Conservation (phyloP, 2,329 filamentous ascomycete species). For the Drechslera avenae region DNA sequence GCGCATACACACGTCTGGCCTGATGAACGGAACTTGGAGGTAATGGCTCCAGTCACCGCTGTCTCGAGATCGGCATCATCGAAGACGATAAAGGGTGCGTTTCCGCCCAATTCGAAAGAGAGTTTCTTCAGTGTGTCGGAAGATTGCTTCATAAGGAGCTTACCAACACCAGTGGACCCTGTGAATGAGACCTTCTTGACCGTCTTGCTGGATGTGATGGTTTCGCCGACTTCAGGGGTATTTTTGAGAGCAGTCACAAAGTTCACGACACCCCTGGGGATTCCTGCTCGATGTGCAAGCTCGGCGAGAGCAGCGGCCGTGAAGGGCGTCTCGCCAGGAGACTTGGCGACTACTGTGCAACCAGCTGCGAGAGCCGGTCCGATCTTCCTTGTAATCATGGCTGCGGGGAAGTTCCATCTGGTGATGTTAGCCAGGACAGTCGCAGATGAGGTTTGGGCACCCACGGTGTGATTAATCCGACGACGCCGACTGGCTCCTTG, state of each 20-base stretch:
- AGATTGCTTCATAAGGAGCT: slow-evolving; percentile 88
- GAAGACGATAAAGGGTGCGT: slow-evolving; percentile 95
- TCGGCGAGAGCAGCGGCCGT: slow-evolving; percentile 87
- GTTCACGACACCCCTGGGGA: slow-evolving; percentile 90
- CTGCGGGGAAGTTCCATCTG: slow-evolving; percentile 76
- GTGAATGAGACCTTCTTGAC: slow-evolving; percentile 95
- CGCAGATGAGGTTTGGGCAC: slow-evolving; percentile 8
- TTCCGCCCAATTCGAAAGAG: slow-evolving; percentile 91
- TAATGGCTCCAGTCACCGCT: slow-evolving; percentile 81
- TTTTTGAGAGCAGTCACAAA: slow-evolving; percentile 80
- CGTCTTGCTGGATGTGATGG: slow-evolving; percentile 74
- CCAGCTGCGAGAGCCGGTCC: slow-evolving; percentile 82
- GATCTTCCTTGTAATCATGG: slow-evolving; percentile 58
- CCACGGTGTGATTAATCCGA: slow-evolving; percentile 77
- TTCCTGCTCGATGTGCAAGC: slow-evolving; percentile 82
- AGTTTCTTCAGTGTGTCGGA: slow-evolving; percentile 82
- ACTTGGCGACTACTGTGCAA: slow-evolving; percentile 91
- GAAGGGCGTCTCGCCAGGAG: slow-evolving; percentile 89
- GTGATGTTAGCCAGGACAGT: slow-evolving; percentile 3
- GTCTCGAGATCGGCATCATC: slow-evolving; percentile 89
- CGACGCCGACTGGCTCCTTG: slow-evolving; percentile 84
- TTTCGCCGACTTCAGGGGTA: slow-evolving; percentile 76
- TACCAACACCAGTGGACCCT: slow-evolving; percentile 69
- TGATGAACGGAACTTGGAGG: slow-evolving; percentile 90
- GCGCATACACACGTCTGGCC: slow-evolving; percentile 89